phyloP scores from a whole-genome alignment of 2,329 filamentous ascomycete genomes.

The Mycocentrospora acerina region DNA sequence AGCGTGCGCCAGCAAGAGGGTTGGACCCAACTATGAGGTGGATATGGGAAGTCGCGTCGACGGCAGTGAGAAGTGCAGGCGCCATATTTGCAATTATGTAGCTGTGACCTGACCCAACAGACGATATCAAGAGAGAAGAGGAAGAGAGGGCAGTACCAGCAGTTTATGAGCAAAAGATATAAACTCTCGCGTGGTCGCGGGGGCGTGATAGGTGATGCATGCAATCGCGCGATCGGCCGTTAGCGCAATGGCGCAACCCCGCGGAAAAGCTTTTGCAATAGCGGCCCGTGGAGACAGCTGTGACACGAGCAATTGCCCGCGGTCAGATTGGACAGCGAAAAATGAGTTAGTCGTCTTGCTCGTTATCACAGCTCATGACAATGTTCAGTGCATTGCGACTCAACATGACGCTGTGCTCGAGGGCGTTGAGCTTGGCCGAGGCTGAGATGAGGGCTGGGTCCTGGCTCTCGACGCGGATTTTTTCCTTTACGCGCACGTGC shows the following conservation, averaged over 20 bases:
- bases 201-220: conserved; percentile 18
- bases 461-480: conserved; percentile 83
- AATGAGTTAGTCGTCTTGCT: conserved; percentile 29
- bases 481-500: conserved; percentile 84
- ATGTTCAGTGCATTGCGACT: conserved; percentile 71
- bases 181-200: conserved; percentile 9
- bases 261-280: conserved; percentile 18
- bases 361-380: conserved; percentile 73
- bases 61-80: conserved; percentile 68
- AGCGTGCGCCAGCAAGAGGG: conserved; percentile 82
- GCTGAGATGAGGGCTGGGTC: conserved; percentile 84
- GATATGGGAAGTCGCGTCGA: conserved; percentile 68
- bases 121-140: conserved; percentile 1
- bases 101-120: neutral
- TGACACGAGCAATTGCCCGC: neutral
- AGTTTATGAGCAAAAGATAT: conserved; percentile 9
- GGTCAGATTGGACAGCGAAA: neutral
- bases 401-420: conserved; percentile 71
- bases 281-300: neutral
- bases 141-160: neutral
- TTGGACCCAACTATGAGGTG: conserved; percentile 88
- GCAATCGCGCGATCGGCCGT: conserved; percentile 17
- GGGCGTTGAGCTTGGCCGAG: conserved; percentile 76
- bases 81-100: conserved; percentile 36
- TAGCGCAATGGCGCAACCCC: conserved; percentile 19